Evolutionary conservation across 1,284 basidiomycete genomes (phyloP), one percentile per base, ranked within the genome.

Genomic region (Malassezia obtusa): DNA sequence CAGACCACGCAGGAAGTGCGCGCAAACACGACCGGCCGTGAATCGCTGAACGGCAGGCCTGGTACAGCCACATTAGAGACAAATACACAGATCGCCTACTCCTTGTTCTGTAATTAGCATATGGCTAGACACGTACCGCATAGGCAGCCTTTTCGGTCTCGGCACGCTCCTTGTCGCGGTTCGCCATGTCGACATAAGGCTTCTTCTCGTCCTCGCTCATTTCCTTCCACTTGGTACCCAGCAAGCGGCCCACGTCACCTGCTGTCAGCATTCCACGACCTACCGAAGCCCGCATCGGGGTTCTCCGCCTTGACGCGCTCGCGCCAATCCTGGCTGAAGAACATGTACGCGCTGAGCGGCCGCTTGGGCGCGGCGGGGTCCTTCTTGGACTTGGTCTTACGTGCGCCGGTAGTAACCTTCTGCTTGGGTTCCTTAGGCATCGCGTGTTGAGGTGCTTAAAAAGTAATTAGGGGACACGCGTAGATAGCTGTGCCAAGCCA

Each of bases 311-410:
- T 92, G 81, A 95, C 87, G 72, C 85, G 83, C 77, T 92, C 87
- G 74, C 90, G 82, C 84, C 87, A 87, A 77, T 91, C 90, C 76
- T 90, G 87, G 70, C 83, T 85, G 81, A 95, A 95, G 85, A 91
- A 91, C 90, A 96, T 94, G 80, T 94, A 96, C 50, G 90, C 89
- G 47, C 89, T 92, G 49, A 94, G 81, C 2, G 88, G 85, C 49
- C 89, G 82, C 78, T 91, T 91, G 55, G 88, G 88, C 10, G 85
- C 84, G 71, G 85, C 84, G 59, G 82, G 81, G 75, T 87, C 78
- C 71, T 77, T 78, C 73, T 68, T 68, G 62, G 64, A 50, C 61
- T 65, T 65, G 53, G 62, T 61, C 47, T 58, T 55, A 54, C 66
- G 58, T 52, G 63, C 57, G 45, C 50, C 45, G 37, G 64, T 57